These are phyloP conservation scores for Xylariaceae sp. DNA, from an alignment of 2,329 filamentous ascomycete species.

Conservation along the genomic window DNA sequence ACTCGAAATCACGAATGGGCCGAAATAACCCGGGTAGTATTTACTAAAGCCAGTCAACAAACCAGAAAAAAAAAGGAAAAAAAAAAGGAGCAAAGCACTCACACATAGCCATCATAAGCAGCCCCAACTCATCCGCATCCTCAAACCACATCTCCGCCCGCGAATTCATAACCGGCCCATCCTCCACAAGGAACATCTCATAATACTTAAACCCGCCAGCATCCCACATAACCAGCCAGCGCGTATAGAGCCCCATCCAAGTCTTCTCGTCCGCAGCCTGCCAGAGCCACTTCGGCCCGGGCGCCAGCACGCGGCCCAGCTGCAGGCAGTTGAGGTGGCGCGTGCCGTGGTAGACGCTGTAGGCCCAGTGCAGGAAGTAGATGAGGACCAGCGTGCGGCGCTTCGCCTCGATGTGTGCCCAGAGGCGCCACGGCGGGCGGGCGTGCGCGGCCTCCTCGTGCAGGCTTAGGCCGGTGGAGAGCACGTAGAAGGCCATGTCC, in stretches of 20 bases:
- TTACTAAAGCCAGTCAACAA: conserved; percentile 12
- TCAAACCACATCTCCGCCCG: conserved; percentile 39
- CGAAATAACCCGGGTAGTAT: conserved; percentile 9
- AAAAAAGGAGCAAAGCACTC: conserved; percentile 1
- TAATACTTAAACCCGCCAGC: conserved; percentile 30
- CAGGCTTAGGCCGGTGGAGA: conserved; percentile 34
- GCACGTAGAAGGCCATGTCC: conserved; percentile 31
- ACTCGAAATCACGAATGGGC: neutral
- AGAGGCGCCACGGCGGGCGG: conserved; percentile 35
- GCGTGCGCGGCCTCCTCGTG: conserved; percentile 33
- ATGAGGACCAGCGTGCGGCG: conserved; percentile 40
- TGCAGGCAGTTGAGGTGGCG: conserved; percentile 36
- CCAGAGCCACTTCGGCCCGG: conserved; percentile 39
- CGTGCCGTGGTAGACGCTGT: conserved; percentile 35
- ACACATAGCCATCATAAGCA: conserved; percentile 37
- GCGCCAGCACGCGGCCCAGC: conserved; percentile 38
- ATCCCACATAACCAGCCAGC: conserved; percentile 36
- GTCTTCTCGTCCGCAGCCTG: conserved; percentile 31
- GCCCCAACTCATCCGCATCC: conserved; percentile 40
- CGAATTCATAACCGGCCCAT: conserved; percentile 31
- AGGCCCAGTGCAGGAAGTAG: conserved; percentile 39
- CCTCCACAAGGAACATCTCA: conserved; percentile 32
- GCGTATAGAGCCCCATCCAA: conserved; percentile 34
- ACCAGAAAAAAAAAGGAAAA: neutral
- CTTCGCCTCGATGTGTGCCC: conserved; percentile 52